phyloP scores from a whole-genome alignment of 169 alveolate genomes.

The Miamiensis avidus region DNA sequence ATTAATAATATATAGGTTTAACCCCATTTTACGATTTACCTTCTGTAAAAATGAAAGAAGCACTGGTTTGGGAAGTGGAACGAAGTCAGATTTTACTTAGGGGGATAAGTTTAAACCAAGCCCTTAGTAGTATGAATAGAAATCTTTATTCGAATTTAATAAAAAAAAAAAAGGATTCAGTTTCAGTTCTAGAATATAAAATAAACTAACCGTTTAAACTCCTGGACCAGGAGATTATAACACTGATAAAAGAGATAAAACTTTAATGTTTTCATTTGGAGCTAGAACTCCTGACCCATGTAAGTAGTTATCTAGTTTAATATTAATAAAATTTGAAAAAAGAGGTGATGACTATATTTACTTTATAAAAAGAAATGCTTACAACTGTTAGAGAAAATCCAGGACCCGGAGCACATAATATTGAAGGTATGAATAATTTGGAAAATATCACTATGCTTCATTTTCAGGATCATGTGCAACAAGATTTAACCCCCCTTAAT shows the following conservation, averaged over 20 bases:
- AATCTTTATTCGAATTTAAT: background rate
- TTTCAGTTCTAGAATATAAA: background rate
- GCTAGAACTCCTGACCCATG: background rate
- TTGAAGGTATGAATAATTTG: background rate
- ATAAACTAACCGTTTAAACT: background rate
- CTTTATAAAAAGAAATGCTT: background rate
- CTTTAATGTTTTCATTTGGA: background rate
- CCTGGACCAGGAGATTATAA: background rate
- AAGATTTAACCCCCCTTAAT: background rate
- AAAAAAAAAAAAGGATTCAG: background rate
- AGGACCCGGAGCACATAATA: background rate
- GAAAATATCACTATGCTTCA: background rate
- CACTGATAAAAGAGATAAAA: too few species aligned
- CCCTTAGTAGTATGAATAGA: background rate
- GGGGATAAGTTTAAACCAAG: background rate
- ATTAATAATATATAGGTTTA: background rate
- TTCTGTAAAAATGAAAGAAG: background rate
- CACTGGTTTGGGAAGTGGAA: background rate
- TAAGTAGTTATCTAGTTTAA: too few species aligned
- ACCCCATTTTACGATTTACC: background rate
- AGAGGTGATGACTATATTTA: background rate
- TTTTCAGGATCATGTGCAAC: background rate
- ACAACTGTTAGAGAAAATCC: background rate
- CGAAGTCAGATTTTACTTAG: background rate
- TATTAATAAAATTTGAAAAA: too few species aligned